Percentiles rank a stretch among this genome's conserved stretches.
Evolutionary conservation across 176 grass and related monocot species (phyloP).

Genomic region (Poa annua): DNA sequence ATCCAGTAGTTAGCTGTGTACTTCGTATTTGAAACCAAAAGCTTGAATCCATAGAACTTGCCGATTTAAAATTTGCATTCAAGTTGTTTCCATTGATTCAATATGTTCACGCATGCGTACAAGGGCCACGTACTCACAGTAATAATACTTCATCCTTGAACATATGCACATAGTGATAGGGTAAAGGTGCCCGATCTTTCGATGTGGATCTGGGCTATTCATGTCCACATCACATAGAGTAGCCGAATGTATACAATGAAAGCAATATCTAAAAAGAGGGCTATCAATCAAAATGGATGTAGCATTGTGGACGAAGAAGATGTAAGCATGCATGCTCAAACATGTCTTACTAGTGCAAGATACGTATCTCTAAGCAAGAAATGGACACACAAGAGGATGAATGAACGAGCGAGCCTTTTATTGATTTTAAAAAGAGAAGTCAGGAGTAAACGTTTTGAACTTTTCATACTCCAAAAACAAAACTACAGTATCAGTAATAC

Average conservation of each 20-base stretch:
- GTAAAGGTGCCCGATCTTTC: no score
- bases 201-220: no score
- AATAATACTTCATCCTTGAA: neutral
- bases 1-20: constrained; percentile 11
- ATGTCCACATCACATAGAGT: neutral
- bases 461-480: neutral
- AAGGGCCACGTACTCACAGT: neutral
- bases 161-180: neutral
- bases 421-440: neutral
- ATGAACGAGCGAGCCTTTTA: neutral
- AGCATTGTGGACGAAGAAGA: neutral
- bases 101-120: neutral
- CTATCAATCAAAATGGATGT: neutral
- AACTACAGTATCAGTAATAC: neutral
- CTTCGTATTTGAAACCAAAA: neutral
- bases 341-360: neutral
- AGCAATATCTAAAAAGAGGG: neutral
- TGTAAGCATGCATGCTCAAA: neutral
- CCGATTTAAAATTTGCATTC: neutral
- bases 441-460: neutral
- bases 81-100: neutral
- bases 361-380: neutral
- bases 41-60: constrained; percentile 10
- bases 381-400: neutral
- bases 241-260: neutral